Evolutionary conservation across 2,329 filamentous ascomycete genomes (phyloP).

Genomic region (Cladosporium sp.): DNA sequence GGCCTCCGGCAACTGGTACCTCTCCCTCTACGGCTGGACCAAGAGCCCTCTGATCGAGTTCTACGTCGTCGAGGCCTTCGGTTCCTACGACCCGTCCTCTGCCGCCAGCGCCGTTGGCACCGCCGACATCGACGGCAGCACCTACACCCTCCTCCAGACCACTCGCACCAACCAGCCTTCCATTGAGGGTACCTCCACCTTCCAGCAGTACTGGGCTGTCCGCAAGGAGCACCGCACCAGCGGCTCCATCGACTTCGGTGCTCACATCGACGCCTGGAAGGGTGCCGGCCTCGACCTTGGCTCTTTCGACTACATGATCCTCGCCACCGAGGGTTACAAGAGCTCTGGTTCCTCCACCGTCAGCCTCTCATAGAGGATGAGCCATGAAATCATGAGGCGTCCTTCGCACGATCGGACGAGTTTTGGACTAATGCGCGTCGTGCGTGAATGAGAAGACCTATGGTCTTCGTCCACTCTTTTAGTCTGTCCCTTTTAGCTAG

Average conservation of each 20-base stretch:
- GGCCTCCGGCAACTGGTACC: slow-evolving; percentile 52
- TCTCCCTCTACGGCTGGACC: slow-evolving; percentile 59
- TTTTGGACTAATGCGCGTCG: not conserved
- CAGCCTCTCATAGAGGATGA: slow-evolving; percentile 31
- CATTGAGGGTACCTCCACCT: slow-evolving; percentile 43
- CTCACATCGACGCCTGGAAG: slow-evolving; percentile 33
- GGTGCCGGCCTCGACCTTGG: slow-evolving; percentile 29
- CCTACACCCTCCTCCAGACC: slow-evolving; percentile 54
- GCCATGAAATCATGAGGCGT: not conserved
- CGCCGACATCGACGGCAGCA: slow-evolving; percentile 53
- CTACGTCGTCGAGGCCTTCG: slow-evolving; percentile 57
- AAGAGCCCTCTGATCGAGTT: slow-evolving; percentile 54
- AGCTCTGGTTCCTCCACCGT: slow-evolving; percentile 43
- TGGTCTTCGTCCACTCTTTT: slow-evolving; percentile 18
- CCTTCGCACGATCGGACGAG: too few relatives aligned
- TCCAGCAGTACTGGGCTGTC: slow-evolving; percentile 47
- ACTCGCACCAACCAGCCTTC: slow-evolving; percentile 45
- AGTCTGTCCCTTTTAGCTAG: slow-evolving; percentile 1
- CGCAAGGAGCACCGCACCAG: slow-evolving; percentile 37
- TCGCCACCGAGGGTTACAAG: slow-evolving; percentile 47
- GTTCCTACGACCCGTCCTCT: slow-evolving; percentile 49
- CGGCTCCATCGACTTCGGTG: slow-evolving; percentile 31
- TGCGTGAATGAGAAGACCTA: slow-evolving; percentile 1
- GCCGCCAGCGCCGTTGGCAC: slow-evolving; percentile 53
- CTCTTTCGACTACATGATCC: slow-evolving; percentile 44